phyloP scores from a whole-genome alignment of 352 stramenopile genomes.

The Phytopythium montanum region DNA sequence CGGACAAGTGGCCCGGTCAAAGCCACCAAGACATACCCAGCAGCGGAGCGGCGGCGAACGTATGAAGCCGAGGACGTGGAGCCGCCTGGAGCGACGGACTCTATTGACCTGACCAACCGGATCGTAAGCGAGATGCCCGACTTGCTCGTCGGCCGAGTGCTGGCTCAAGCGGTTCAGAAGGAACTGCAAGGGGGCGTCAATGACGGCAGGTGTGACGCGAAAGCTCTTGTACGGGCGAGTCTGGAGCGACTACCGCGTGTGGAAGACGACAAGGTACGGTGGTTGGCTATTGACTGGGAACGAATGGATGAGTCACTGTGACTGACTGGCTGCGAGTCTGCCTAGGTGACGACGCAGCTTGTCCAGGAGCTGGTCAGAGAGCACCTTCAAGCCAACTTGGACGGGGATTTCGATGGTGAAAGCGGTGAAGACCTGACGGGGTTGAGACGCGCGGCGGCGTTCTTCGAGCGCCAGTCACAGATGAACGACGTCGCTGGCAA shows the following conservation, averaged over 20 bases:
- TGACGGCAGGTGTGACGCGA: not conserved
- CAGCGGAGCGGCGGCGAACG: not conserved
- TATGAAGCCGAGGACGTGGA: conserved; percentile 2
- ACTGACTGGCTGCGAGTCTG: not conserved
- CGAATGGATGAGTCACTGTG: not conserved
- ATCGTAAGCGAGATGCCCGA: conserved; percentile 16
- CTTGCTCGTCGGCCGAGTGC: conserved; percentile 27
- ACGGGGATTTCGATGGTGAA: not conserved
- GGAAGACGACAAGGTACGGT: conserved; percentile 20
- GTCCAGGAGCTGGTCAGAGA: conserved; percentile 33
- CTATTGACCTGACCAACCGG: conserved; percentile 4
- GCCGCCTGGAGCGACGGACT: not conserved
- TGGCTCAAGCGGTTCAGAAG: conserved; percentile 9
- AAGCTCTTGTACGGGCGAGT: conserved; percentile 19
- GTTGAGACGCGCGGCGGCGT: conserved; percentile 29
- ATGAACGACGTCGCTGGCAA: not conserved
- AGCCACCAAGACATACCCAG: not conserved
- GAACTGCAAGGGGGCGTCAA: not conserved
- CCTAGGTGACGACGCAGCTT: conserved; percentile 14
- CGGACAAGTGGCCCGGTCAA: not conserved
- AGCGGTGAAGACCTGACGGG: conserved; percentile 25
- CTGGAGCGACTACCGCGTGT: conserved; percentile 25
- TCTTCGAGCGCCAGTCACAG: conserved; percentile 23
- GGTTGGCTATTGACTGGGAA: not conserved
- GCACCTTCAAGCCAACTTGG: conserved; percentile 9